Percentiles rank a stretch among this genome's conserved stretches.
Conservation (phyloP, 163 green algal species). For the Scenedesmus sp. region DNA sequence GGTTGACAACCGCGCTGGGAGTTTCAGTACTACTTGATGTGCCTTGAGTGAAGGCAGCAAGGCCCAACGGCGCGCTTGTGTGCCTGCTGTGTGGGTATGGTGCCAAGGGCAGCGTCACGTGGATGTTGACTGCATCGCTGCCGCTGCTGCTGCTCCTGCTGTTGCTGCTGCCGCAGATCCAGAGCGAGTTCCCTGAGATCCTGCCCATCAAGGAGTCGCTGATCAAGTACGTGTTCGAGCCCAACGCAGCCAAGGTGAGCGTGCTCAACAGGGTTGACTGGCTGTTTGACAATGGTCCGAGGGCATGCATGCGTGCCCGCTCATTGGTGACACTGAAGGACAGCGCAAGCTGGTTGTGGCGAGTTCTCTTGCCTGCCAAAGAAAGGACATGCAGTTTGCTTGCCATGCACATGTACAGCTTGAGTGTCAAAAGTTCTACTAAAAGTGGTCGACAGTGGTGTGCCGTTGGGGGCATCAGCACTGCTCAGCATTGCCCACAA, state of each 20-base stretch:
- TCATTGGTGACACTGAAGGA: neutral
- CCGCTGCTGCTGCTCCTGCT: neutral
- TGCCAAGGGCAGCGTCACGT: neutral
- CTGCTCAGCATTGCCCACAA: neutral
- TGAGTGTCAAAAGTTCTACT: too few relatives aligned
- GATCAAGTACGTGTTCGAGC: slow-evolving; percentile 98
- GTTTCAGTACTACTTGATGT: too few relatives aligned
- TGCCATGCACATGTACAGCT: too few relatives aligned
- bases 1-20: neutral
- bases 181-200: slow-evolving; percentile 93
- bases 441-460: too few relatives aligned
- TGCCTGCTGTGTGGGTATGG: neutral
- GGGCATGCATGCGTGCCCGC: neutral
- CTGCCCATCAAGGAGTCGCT: slow-evolving; percentile 92
- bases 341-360: too few relatives aligned
- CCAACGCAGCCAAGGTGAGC: slow-evolving; percentile 76
- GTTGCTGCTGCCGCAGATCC: slow-evolving; percentile 70
- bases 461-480: neutral
- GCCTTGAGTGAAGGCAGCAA: neutral
- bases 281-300: neutral
- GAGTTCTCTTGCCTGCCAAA: too few relatives aligned
- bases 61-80: neutral
- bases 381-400: too few relatives aligned
- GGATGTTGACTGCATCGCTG: neutral
- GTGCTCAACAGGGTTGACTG: neutral